Conservation (phyloP, 225 moss, liverwort and hornwort species). For the Antitrichia curtipendula region DNA sequence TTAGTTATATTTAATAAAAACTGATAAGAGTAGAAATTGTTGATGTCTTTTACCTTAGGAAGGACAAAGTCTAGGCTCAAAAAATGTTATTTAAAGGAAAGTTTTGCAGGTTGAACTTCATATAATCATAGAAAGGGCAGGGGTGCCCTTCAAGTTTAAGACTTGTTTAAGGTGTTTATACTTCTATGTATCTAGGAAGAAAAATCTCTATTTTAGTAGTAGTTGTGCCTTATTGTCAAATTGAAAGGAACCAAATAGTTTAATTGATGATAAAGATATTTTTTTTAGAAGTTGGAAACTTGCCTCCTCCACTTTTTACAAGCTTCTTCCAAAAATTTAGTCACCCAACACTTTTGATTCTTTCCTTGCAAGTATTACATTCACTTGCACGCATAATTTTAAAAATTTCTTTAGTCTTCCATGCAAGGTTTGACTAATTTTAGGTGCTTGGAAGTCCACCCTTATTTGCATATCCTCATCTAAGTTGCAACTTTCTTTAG, state of each 20-base stretch:
- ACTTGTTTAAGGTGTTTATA: neutral
- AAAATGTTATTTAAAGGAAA: neutral
- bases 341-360: fast-evolving
- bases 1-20: no score
- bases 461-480: no score
- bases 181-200: neutral
- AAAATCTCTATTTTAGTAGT: neutral
- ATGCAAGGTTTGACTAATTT: no score
- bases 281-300: fast-evolving
- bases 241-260: neutral
- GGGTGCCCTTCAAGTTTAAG: neutral
- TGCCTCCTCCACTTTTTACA: neutral
- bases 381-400: no score
- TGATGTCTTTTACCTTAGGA: neutral
- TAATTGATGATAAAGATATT: neutral
- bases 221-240: neutral
- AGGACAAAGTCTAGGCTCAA: neutral
- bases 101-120: fast-evolving
- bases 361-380: neutral
- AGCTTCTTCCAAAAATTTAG: neutral
- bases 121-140: fast-evolving
- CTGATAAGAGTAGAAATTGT: fast-evolving
- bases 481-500: no score
- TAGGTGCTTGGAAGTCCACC: no score
- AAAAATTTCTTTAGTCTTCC: no score